Conservation (phyloP, 345 rosid species). For the Draba incana region DNA sequence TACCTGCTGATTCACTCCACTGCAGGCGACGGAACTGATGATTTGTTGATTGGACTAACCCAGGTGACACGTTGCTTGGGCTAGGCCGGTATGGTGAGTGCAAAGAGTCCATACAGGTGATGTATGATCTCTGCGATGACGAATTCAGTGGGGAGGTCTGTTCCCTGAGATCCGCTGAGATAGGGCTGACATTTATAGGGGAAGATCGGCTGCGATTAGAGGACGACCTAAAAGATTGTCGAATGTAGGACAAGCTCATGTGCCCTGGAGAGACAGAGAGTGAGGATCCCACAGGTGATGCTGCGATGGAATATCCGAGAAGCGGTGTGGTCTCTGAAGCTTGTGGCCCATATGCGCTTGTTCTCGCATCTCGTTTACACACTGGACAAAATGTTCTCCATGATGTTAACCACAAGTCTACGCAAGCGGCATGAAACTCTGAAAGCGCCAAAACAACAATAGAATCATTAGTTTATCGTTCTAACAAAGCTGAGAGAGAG, state of each 20-base stretch:
- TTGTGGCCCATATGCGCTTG: slow-evolving; percentile 58
- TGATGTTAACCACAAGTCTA: slow-evolving; percentile 83
- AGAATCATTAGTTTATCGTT: not conserved
- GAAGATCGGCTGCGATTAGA: slow-evolving; percentile 53
- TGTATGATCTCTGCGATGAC: slow-evolving; percentile 38
- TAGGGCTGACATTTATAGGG: slow-evolving; percentile 47
- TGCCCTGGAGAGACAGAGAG: slow-evolving; percentile 44
- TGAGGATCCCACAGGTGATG: slow-evolving; percentile 51
- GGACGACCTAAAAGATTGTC: slow-evolving; percentile 45
- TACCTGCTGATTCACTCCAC: slow-evolving; percentile 59
- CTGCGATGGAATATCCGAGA: slow-evolving; percentile 44
- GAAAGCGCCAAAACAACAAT: slow-evolving; percentile 23
- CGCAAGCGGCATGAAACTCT: slow-evolving; percentile 87
- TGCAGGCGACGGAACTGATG: slow-evolving; percentile 51
- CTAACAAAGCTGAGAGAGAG: not conserved
- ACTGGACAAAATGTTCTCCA: slow-evolving; percentile 95
- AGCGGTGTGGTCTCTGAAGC: slow-evolving; percentile 88
- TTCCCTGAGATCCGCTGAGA: slow-evolving; percentile 59
- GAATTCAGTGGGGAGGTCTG: slow-evolving; percentile 49
- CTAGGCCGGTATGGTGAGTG: slow-evolving; percentile 56
- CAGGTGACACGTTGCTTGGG: slow-evolving; percentile 66
- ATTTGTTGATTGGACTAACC: slow-evolving; percentile 49
- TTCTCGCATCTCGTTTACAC: slow-evolving; percentile 85
- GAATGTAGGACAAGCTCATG: slow-evolving; percentile 55
- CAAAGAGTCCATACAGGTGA: slow-evolving; percentile 51